Base-by-base conservation (phyloP, 768 basidiomycete genomes). In the Hemileccinum impolitum region DNA sequence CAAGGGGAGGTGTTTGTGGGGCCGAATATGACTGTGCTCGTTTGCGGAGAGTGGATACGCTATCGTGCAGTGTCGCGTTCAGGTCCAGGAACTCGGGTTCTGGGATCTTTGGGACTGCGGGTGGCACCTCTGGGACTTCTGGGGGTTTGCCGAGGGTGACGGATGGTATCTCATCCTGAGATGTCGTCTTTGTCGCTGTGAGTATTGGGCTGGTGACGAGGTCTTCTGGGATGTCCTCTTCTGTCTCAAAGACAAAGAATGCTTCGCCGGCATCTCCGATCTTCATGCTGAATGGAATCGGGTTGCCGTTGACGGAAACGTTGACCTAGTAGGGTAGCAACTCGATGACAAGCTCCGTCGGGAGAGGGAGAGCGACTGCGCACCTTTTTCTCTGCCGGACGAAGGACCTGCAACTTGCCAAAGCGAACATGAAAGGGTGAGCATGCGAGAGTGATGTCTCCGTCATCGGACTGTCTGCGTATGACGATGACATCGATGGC, bases 401-500 rank as follows among this genome's bases (percentile, higher is more conserved):
- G 75, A 12, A 98, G 77, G 9, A 97, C 91, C 69, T 95, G 92
- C 77, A 93, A 86, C 76, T 98, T 98, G 43, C 96, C 96, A 68
- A 97, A 97, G 52, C 95, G 77, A 38, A 99, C 94, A 66, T 97
- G 96, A 63, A 99, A 99, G 1, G 95, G 96, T 3, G 91, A 93
- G 64, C 94, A 96, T 1, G 81, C 87, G 14, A 96, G 80, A 60
- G 85, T 85, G 26, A 74, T 75, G 39, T 75, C 78, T 47, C 85
- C 82, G 54, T 77, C 72, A 56, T 76, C 74, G n/a, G 79, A 72
- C 19, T 81, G 83, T 40, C 86, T 81, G 54, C 86, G 82, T 40
- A 99, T 82, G 57, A 98, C 95, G 61, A 99, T 94, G 69, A 99
- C 91, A 77, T 99, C 95, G 78, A 98, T 96, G 38, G 96, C 96